Percentiles rank a stretch among this genome's conserved stretches.
Evolutionary conservation across 805 yeast genomes (phyloP).

Genomic region (Yamadazyma kitorensis): DNA sequence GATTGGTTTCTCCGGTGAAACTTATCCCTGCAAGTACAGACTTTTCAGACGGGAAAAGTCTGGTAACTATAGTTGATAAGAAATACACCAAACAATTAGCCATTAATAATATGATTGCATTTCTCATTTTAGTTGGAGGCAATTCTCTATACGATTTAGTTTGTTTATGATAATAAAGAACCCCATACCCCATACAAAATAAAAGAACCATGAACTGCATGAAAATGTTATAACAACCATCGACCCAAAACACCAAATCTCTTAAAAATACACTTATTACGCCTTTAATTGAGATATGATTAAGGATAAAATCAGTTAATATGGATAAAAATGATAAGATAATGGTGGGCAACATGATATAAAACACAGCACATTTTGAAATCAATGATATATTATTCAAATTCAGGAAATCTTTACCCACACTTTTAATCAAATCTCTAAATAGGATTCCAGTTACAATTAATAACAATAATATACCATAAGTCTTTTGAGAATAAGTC

Average conservation of each 20-base stretch:
- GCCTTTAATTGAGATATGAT: slow-evolving; percentile 5
- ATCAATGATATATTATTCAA: slow-evolving; percentile 26
- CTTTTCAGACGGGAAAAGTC: too few species aligned
- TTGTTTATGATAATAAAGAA: slow-evolving; percentile 23
- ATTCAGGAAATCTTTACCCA: slow-evolving; percentile 25
- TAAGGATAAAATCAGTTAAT: slow-evolving; percentile 5
- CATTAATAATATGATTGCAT: slow-evolving; percentile 3
- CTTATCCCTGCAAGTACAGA: too few species aligned
- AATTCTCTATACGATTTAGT: slow-evolving; percentile 22
- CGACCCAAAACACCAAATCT: slow-evolving; percentile 5
- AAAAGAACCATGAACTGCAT: slow-evolving; percentile 18
- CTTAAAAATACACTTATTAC: slow-evolving; percentile 1
- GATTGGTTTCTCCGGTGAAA: too few species aligned
- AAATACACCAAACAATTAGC: not conserved
- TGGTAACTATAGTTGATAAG: too few species aligned
- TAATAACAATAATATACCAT: slow-evolving; percentile 14
- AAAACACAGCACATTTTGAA: slow-evolving; percentile 26
- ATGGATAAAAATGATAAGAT: not conserved
- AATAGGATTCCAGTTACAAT: slow-evolving; percentile 20
- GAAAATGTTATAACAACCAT: slow-evolving; percentile 5
- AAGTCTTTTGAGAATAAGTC: slow-evolving; percentile 16
- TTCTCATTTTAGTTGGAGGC: slow-evolving; percentile 3
- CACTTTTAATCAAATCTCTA: slow-evolving; percentile 22
- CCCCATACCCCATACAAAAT: slow-evolving; percentile 37
- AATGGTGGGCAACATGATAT: slow-evolving; percentile 20